Evolutionary conservation across 2,329 filamentous ascomycete genomes (phyloP).

Genomic region (Alternaria triticimaculans): DNA sequence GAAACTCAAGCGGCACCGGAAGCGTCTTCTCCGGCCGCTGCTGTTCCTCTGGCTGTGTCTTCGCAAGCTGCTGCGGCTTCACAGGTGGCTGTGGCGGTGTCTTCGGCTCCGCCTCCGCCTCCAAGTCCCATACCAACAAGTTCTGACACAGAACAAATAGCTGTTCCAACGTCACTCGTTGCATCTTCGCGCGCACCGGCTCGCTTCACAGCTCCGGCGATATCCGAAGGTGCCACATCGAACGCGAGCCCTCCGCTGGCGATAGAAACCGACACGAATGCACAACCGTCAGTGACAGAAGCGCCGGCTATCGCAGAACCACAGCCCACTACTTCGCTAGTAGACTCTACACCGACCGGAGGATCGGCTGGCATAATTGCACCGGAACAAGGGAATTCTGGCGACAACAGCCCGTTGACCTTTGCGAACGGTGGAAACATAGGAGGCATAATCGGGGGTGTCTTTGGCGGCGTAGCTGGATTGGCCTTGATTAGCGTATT

Average conservation of each 20-base stretch:
- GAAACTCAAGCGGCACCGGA: conserved; percentile 6
- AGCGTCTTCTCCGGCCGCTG: neutral
- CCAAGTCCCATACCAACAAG: conserved; percentile 30
- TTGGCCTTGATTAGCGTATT: conserved; percentile 40
- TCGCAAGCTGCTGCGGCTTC: conserved; percentile 13
- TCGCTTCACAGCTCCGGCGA: conserved; percentile 14
- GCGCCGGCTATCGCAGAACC: conserved; percentile 19
- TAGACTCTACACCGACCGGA: conserved; percentile 23
- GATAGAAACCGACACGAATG: conserved; percentile 12
- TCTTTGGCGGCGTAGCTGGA: conserved; percentile 43
- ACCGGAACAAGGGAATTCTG: conserved; percentile 27
- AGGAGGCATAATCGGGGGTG: conserved; percentile 43
- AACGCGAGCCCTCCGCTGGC: conserved; percentile 20
- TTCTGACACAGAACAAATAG: conserved; percentile 41
- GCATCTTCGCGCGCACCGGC: conserved; percentile 9
- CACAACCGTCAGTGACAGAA: conserved; percentile 16
- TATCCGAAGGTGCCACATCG: conserved; percentile 21
- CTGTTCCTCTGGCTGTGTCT: neutral
- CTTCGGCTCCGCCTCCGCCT: conserved; percentile 20
- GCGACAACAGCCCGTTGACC: conserved; percentile 24
- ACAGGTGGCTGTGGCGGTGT: conserved; percentile 9
- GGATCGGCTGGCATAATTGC: conserved; percentile 39
- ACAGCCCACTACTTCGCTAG: conserved; percentile 23
- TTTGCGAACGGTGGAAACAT: conserved; percentile 33
- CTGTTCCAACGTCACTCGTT: conserved; percentile 25